Percentiles rank a stretch among this genome's conserved stretches.
Evolutionary conservation across 352 stramenopile genomes (phyloP).

Genomic region (Globisporangium megalacanthum): DNA sequence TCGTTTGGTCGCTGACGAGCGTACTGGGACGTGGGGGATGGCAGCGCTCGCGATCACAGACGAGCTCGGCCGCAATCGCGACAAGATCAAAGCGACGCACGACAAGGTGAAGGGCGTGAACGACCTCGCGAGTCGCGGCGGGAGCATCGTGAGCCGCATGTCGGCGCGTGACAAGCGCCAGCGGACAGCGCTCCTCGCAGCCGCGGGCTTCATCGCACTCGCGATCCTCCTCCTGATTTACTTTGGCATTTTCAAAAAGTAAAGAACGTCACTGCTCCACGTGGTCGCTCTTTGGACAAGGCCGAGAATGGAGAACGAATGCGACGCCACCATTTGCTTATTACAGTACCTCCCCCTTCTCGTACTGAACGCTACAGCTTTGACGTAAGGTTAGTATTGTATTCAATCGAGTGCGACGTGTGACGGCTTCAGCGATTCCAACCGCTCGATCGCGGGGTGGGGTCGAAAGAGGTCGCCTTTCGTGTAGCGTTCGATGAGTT

Average conservation of each 20-base stretch:
- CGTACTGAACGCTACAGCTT: no score
- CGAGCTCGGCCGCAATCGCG: constrained; percentile 75
- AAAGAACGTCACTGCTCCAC: constrained; percentile 8
- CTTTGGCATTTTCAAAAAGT: constrained; percentile 88
- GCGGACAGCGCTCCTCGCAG: constrained; percentile 57
- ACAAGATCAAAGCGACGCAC: constrained; percentile 82
- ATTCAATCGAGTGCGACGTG: no score
- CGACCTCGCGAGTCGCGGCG: constrained; percentile 76
- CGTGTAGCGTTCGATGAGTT: no score
- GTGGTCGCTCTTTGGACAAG: not conserved
- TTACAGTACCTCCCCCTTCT: no score
- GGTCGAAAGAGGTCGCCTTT: no score
- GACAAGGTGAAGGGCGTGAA: constrained; percentile 82
- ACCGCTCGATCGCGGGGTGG: no score
- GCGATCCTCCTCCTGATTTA: constrained; percentile 86
- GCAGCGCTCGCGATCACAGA: constrained; percentile 75
- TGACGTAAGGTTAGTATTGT: no score
- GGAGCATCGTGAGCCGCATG: constrained; percentile 83
- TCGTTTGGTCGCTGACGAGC: no score
- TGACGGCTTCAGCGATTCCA: no score
- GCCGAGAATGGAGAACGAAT: not conserved
- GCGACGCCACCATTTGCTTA: not conserved
- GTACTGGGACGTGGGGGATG: not conserved
- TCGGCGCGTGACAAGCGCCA: constrained; percentile 81
- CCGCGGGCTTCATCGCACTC: constrained; percentile 73